Base-by-base conservation (phyloP, 257 asterid species). In the Dorcoceras hygrometricum region DNA sequence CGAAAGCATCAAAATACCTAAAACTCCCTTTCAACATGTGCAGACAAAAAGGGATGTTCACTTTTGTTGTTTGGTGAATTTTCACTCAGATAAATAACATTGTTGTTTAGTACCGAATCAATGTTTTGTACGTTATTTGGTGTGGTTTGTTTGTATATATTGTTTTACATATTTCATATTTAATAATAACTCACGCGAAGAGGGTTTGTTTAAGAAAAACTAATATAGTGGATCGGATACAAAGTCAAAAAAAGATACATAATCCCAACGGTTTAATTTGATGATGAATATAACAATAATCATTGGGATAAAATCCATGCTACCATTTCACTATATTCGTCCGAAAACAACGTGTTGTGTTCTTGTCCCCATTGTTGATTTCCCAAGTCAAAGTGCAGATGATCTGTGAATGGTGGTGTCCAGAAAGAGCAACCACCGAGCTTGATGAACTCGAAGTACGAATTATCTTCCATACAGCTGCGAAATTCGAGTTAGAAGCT, bases 261-360 rank as follows among this genome's bases (percentile, higher is more conserved):
- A n/a, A n/a, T n/a, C n/a, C n/a, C n/a, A n/a, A n/a, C n/a, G n/a
- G n/a, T n/a, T n/a, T n/a, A n/a, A n/a, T n/a, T n/a, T n/a, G n/a
- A n/a, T n/a, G n/a, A n/a, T n/a, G n/a, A n/a, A n/a, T n/a, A n/a
- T 9, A 34, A 32, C 3, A 31, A 34, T 34, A 8, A 34, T 46
- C 18, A 46, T 75, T 74, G 84, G 28, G 89, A 86, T 57, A 82
- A 72, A 53, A 86, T 80, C 96, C 96, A 89, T 6, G 85, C 78
- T 16, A 78, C 56, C 67, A 86, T 71, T 3, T 80, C 84, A 65
- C 65, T 63, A 8, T 76, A 83, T 50, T 76, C 73, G 18, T 79
- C 80, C 1, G 36, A 19, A 76, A 86, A 73, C 53, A 82, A 59
- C 57, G 65, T 25, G 22, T 70, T 68, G 0, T 65, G 79, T 26